A percentile compares a stretch with the other conserved stretches of the same genome.
These are phyloP conservation scores for Solanum stenotomum DNA, from an alignment of 257 asterid genomes.

Conservation along the genomic window DNA sequence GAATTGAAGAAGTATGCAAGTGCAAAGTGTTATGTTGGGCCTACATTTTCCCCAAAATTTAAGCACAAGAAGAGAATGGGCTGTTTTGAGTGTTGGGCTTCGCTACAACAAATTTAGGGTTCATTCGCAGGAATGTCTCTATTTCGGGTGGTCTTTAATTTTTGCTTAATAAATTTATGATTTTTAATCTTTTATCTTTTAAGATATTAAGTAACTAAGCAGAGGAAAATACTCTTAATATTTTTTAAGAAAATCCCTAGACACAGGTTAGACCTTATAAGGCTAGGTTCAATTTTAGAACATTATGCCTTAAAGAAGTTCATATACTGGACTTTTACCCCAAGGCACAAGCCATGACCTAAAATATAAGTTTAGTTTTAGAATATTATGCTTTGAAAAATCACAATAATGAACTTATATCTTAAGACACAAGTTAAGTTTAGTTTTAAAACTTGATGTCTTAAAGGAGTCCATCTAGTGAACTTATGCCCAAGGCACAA, in stretches of 20 bases:
- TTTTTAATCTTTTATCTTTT: not conserved
- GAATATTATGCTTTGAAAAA: not conserved
- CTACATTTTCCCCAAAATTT: not conserved
- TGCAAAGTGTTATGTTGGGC: not conserved
- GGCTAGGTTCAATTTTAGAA: not conserved
- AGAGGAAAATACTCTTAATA: not conserved
- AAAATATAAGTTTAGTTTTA: not conserved
- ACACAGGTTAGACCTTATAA: not conserved
- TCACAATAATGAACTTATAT: not conserved
- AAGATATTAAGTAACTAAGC: not conserved
- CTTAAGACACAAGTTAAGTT: too few species aligned
- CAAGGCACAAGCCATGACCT: not conserved
- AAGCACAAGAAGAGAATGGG: not conserved
- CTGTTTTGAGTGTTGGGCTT: not conserved
- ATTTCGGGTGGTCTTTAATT: not conserved
- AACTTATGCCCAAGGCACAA: not conserved
- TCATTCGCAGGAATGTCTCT: not conserved
- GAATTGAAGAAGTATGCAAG: not conserved
- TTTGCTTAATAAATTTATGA: not conserved
- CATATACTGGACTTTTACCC: not conserved
- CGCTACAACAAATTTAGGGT: not conserved
- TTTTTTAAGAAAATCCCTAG: not conserved
- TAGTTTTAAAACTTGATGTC: too few species aligned
- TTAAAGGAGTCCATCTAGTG: too few species aligned
- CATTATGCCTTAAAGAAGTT: not conserved